Base-by-base conservation (phyloP, 176 grass and related monocot species). In the Aegilops speltoides region DNA sequence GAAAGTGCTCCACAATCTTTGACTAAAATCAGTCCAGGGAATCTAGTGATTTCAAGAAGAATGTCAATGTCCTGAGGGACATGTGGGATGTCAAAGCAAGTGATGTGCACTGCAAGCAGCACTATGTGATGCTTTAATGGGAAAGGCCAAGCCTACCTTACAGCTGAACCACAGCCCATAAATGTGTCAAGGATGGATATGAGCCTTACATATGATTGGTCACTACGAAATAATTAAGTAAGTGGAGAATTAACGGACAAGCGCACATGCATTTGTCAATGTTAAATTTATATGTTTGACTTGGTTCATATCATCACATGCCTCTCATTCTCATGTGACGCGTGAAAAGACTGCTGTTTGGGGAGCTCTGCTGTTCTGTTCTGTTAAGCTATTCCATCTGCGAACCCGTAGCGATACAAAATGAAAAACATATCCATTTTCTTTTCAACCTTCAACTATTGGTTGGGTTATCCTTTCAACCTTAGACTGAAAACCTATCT, bases 1-100 rank as follows among this genome's bases (percentile, higher is more conserved):
- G n/a, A n/a, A n/a, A n/a, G n/a, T n/a, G n/a, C 61, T 69, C 36
- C 82, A 59, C 10, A 52, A 75, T 52, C 43, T 76, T 72, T 63
- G 78, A 81, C 77, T 2, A 17, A 66, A 52, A 50, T 16, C 13
- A 64, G 73, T 63, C 59, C 13, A 73, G 32, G 46, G 28, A 74
- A 75, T 65, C 61, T 8, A 69, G 66, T 12, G 32, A 2, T 25
- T 38, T 43, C 36, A 10, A 64, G 19, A 54, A 82, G 36, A 69
- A 68, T 60, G 64, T 72, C 64, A 64, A 71, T 8, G 59, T 25
- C 29, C 79, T 45, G 52, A 74, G 19, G 23, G 62, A 28, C 68
- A 40, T 63, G 54, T 50, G 26, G n/a, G 7, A 56, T 66, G 79
- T 71, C 73, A 84, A 89, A 78, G 75, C 50, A 33, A 73, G 50